Base-by-base conservation (phyloP, 306 rosid genomes). In the Sesbania bispinosa region DNA sequence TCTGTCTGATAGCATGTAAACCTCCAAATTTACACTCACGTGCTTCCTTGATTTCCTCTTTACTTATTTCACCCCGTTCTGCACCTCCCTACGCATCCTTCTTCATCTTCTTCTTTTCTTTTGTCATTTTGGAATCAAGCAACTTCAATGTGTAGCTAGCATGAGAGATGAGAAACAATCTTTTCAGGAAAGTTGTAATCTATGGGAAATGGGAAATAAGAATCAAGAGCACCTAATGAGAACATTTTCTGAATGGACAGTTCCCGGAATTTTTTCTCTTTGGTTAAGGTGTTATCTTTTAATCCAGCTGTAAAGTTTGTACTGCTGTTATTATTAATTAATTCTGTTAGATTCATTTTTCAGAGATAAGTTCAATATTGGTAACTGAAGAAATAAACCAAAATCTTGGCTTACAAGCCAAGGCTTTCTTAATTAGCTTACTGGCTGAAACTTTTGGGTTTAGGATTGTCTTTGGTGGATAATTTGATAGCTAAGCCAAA, bases 201-300 rank as follows among this genome's bases (percentile, higher is more conserved):
- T 45, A 19, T 29, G 45, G 36, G 47, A 39, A 77, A 43, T 10
- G n/a, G n/a, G n/a, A n/a, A n/a, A n/a, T n/a, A n/a, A 45, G 6
- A 33, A 62, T 53, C 27, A 43, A 69, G 10, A 43, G 51, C 29
- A 19, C 55, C 39, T 21, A 27, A 63, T 20, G 6, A 51, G 35
- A 74, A 67, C 15, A 5, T 13, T 53, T 43, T 66, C 48, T 61
- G 50, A 62, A 10, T 19, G 7, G 21, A 29, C 10, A 36, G 52
- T 72, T 62, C 15, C 60, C 26, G 35, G 55, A 50, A 75, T 38
- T 24, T 4, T 53, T 67, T 79, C 23, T 50, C 18, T 30, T 39
- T 46, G 67, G 78, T 55, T 46, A 30, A 45, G 48, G 20, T 41
- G 42, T 20, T 33, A 11, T 45, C 52, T 63, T 79, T 62, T 35